Base-by-base conservation (phyloP, 2,329 filamentous ascomycete genomes). In the Colletotrichum graminicola region DNA sequence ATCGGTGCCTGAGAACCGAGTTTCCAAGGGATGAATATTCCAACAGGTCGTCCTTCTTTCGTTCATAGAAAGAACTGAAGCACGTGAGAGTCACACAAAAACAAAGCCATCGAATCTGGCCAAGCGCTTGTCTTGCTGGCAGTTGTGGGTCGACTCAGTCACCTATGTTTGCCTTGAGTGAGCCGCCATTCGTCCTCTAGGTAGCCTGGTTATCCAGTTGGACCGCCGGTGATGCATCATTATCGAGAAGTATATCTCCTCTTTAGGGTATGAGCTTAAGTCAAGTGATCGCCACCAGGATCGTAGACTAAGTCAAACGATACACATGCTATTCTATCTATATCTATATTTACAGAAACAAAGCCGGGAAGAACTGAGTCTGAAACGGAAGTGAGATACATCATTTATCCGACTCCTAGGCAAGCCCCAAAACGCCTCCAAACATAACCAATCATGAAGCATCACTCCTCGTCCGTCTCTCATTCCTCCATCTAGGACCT, bases 401-500 rank as follows among this genome's bases (percentile, higher is more conserved):
- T 49, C 6, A 65, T 36, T 10, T 16, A 47, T 14, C 51, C 16
- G 36, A 23, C 61, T 36, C 18, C 34, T 32, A 23, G 10, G 4
- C 26, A 36, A 43, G 36, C 26, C 36, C 26, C 21, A 45, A 51
- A 34, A 45, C 2, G 14, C 36, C 5, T 43, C 4, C 2, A 26
- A 23, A 1, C 10, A 26, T 18, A 39, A 26, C 52, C 64, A 54
- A 67, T 64, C 52, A 64, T 59, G 59, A 49, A 54, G 69, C 52
- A 34, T 57, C 57, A 12, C 67, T 59, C 41, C n/a, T 84, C 62
- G 84, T 80, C 45, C 82, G 77, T 74, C 85, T 86, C 61, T 84
- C 82, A n/a, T 84, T 84, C 54, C 89, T 86, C 84, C 85, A 88
- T 23, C 72, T 76, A 1, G 86, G 83, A 0, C 86, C 88, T 67